Percentiles rank a stretch among this genome's conserved stretches.
phyloP scores from a whole-genome alignment of 306 rosid species.

The Malus orientalis region DNA sequence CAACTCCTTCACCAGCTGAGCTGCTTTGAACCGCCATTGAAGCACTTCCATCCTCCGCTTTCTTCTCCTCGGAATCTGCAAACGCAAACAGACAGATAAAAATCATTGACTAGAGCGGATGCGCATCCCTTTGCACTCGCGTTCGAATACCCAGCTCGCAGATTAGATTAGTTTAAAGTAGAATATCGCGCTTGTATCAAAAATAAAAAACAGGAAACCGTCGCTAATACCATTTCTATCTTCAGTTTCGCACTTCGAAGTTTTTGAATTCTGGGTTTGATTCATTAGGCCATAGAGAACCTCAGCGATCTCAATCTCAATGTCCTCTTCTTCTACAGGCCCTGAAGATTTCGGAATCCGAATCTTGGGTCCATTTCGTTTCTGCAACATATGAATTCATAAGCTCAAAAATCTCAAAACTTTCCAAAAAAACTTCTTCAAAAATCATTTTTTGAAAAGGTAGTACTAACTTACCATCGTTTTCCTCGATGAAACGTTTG shows the following conservation, averaged over 20 bases:
- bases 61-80: slow-evolving; percentile 23
- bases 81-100: neutral
- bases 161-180: neutral
- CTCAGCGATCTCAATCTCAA: slow-evolving; percentile 80
- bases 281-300: slow-evolving; percentile 49
- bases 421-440: neutral
- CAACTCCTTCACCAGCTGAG: slow-evolving; percentile 18
- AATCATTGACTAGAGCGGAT: neutral
- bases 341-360: slow-evolving; percentile 29
- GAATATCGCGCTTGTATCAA: neutral
- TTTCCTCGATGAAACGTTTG: slow-evolving; percentile 27
- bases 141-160: no score
- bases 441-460: neutral
- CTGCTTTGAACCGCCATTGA: slow-evolving; percentile 8
- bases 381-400: slow-evolving; percentile 25
- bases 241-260: slow-evolving; percentile 21
- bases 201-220: neutral
- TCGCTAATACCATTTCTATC: neutral
- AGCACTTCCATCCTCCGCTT: slow-evolving; percentile 17
- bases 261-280: slow-evolving; percentile 22
- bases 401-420: slow-evolving; percentile 8
- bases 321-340: slow-evolving; percentile 29
- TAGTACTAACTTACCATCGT: slow-evolving; percentile 35
- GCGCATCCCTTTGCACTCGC: no score
- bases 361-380: slow-evolving; percentile 25